These are phyloP conservation scores for Cyclocybe aegerita DNA, from an alignment of 768 basidiomycete species.

Conservation along the genomic window DNA sequence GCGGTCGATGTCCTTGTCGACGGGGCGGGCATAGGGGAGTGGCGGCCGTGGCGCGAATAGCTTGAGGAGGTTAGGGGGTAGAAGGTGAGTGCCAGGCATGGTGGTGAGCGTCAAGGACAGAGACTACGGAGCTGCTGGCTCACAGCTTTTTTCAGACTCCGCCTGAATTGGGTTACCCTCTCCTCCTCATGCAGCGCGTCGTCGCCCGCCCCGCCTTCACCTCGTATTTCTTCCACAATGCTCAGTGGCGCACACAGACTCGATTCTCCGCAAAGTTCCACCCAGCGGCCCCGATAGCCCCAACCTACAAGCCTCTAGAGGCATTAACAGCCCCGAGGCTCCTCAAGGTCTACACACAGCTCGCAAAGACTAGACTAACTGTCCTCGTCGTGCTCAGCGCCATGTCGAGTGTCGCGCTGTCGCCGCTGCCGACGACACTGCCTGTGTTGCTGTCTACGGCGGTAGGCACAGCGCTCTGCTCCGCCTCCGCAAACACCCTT, in stretches of 20 bases:
- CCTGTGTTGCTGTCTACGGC: constrained; percentile 87
- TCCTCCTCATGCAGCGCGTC: not conserved
- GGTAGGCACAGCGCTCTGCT: constrained; percentile 85
- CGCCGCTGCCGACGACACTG: constrained; percentile 80
- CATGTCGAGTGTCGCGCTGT: constrained; percentile 91
- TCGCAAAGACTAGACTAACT: constrained; percentile 85
- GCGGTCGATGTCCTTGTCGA: constrained; percentile 80
- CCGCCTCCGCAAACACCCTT: constrained; percentile 90
- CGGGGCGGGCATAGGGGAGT: constrained; percentile 81
- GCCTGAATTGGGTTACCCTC: constrained; percentile 4
- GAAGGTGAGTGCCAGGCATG: constrained; percentile 79
- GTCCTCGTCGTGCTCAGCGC: constrained; percentile 84
- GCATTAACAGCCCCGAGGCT: constrained; percentile 51
- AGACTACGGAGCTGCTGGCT: not conserved
- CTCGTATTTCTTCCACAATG: constrained; percentile 67
- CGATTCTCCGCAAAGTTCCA: constrained; percentile 10
- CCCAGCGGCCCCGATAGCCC: constrained; percentile 11
- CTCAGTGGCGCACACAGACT: constrained; percentile 41
- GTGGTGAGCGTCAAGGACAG: constrained; percentile 18
- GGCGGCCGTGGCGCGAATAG: constrained; percentile 94
- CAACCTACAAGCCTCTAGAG: constrained; percentile 35
- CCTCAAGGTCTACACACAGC: constrained; percentile 69
- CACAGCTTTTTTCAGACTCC: constrained; percentile 12
- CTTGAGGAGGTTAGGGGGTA: constrained; percentile 95
- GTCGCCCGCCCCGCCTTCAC: constrained; percentile 29